A percentile compares a stretch with the other conserved stretches of the same genome.
These are phyloP conservation scores for Lepidium africanum DNA, from an alignment of 345 rosid genomes.

Conservation along the genomic window DNA sequence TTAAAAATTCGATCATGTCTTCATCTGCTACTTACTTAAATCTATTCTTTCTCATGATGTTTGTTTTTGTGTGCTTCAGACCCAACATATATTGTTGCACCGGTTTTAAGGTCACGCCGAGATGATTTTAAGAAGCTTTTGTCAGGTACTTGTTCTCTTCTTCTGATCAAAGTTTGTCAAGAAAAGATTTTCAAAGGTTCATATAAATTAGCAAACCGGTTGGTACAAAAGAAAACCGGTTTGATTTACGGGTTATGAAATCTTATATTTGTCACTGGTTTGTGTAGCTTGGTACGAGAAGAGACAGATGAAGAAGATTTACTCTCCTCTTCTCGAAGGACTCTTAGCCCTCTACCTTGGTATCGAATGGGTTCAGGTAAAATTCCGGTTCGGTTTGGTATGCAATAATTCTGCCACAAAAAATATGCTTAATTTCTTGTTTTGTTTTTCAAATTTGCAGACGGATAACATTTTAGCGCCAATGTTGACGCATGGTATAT, in stretches of 20 bases:
- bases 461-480: conserved; percentile 83
- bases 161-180: neutral
- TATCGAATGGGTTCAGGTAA: conserved; percentile 91
- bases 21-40: neutral
- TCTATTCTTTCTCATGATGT: neutral
- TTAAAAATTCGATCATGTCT: conserved; percentile 6
- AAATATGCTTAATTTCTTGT: neutral
- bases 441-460: conserved; percentile 26
- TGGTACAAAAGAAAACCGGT: neutral
- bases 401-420: neutral
- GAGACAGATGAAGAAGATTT: conserved; percentile 94
- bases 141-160: conserved; percentile 45
- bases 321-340: conserved; percentile 95
- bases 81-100: conserved; percentile 84
- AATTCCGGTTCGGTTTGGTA: neutral
- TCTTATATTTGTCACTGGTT: neutral
- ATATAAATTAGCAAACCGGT: neutral
- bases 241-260: neutral
- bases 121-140: conserved; percentile 79
- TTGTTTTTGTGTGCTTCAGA: conserved; percentile 37
- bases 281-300: conserved; percentile 95
- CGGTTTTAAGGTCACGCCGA: conserved; percentile 63
- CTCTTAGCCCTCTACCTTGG: conserved; percentile 87
- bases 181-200: neutral
- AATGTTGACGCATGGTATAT: conserved; percentile 85